Conservation (phyloP, 805 yeast genomes). For the Yarrowia keelungensis region DNA sequence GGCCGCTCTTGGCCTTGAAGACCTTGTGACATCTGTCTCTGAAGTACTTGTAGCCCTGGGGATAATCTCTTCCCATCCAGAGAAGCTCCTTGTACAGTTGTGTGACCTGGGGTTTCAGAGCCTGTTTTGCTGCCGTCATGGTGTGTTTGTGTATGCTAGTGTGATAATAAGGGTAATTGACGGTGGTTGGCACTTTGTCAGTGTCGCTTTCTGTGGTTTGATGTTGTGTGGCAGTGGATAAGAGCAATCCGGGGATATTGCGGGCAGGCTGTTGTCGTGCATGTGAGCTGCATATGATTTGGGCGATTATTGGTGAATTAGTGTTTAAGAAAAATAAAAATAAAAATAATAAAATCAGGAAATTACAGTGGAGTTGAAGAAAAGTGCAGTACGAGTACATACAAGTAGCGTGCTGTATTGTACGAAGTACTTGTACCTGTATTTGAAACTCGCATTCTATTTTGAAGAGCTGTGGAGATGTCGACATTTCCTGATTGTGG, state of each 20-base stretch:
- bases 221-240: background rate
- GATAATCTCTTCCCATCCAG: constrained; percentile 52
- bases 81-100: constrained; percentile 52
- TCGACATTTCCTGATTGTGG: no score
- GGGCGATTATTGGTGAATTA: background rate
- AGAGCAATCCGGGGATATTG: constrained; percentile 16
- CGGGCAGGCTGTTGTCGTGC: constrained; percentile 5
- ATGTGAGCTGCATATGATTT: background rate
- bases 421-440: no score
- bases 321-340: background rate
- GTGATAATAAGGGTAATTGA: no score
- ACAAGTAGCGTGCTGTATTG: no score
- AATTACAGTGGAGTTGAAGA: no score
- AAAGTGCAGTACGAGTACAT: no score
- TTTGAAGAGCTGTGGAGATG: no score
- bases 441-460: no score
- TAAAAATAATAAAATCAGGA: background rate
- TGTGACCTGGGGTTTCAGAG: constrained; percentile 44
- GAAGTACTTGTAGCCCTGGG: constrained; percentile 50
- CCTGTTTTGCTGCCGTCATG: background rate
- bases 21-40: constrained; percentile 47
- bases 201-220: background rate
- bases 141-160: background rate
- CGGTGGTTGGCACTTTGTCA: background rate
- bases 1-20: constrained; percentile 46